Evolutionary conservation across 2,329 filamentous ascomycete species (phyloP), one percentile per base, ranked within the genome.

Genomic region (Epichloe coenophiala): DNA sequence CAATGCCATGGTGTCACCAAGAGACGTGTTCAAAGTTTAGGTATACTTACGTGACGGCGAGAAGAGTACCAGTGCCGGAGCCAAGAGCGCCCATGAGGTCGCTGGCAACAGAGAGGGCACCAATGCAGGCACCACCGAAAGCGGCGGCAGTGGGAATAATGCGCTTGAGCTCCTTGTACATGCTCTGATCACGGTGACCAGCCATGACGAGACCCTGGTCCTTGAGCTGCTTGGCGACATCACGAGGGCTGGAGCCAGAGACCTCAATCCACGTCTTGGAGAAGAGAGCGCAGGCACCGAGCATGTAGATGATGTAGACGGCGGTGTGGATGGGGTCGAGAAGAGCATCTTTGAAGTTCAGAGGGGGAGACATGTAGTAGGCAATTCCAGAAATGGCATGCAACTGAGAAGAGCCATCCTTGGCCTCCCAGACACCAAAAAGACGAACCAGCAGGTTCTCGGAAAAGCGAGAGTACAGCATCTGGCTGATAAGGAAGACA

Each of bases 181-280:
- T 98, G 77, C 87, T 94, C 80, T 97, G 91, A 71, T 98, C 94
- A 74, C 93, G 88, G 78, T 98, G 93, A 65, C 93, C 93, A 64
- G 93, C 91, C 94, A 98, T 98, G 61, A 98, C 91, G 53, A 98
- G 84, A 68, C 93, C 93, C 74, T 98, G 93, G 65, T 98, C 94
- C 83, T 98, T 98, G 70, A 98, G 83, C 76, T 97, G 93, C 83
- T 98, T 98, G 64, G 93, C 93, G 59, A 98, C 94, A 66, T 98
- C 93, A 65, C 93, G 87, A 54, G 93, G 94, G 75, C 88, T 91
- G 56, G 91, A 96, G 64, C 93, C 94, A 39, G 93, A 97, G 58
- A 98, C 93, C 74, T 98, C 93, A 63, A 98, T 98, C 93, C 93
- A 98, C 50, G 94, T 98, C 87, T 98, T 98, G 72, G 90, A 96